A percentile compares a stretch with the other conserved stretches of the same genome.
These are phyloP conservation scores for Helotiales sp. DNA, from an alignment of 2,329 filamentous ascomycete genomes.

Conservation along the genomic window DNA sequence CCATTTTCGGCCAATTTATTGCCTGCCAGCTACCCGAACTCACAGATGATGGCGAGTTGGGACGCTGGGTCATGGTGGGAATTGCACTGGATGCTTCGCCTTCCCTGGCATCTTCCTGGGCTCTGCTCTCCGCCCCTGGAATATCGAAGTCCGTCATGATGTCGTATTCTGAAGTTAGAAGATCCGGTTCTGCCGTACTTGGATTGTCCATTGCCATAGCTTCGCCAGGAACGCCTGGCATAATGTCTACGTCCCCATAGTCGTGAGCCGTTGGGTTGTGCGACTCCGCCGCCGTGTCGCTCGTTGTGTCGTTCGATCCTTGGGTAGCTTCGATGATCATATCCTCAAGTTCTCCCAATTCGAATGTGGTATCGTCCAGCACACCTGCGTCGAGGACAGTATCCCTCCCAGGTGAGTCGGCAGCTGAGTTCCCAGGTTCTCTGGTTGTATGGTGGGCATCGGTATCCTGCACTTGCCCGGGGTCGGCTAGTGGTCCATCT, in stretches of 20 bases:
- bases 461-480: slow-evolving; percentile 2
- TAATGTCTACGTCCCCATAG: too few relatives aligned
- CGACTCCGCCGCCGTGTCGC: not conserved
- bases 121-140: slow-evolving; percentile 10
- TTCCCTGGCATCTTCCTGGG: slow-evolving; percentile 5
- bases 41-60: slow-evolving; percentile 5
- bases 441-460: not conserved
- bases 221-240: slow-evolving; percentile 8
- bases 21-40: slow-evolving; percentile 4
- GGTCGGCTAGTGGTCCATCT: slow-evolving; percentile 1
- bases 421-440: slow-evolving; percentile 4
- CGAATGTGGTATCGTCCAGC: not conserved
- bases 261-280: too few relatives aligned
- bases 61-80: slow-evolving; percentile 14
- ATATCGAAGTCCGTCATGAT: slow-evolving; percentile 21
- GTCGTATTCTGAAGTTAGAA: slow-evolving; percentile 12
- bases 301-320: slow-evolving; percentile 13
- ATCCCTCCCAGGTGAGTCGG: slow-evolving; percentile 16
- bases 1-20: slow-evolving; percentile 9
- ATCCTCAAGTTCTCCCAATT: not conserved
- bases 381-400: slow-evolving; percentile 13
- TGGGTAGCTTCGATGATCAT: not conserved
- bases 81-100: slow-evolving; percentile 16
- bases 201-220: not conserved
- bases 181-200: not conserved